A percentile compares a stretch with the other conserved stretches of the same genome.
Evolutionary conservation across 2,329 filamentous ascomycete species (phyloP).

Genomic region (Truncatella angustata): DNA sequence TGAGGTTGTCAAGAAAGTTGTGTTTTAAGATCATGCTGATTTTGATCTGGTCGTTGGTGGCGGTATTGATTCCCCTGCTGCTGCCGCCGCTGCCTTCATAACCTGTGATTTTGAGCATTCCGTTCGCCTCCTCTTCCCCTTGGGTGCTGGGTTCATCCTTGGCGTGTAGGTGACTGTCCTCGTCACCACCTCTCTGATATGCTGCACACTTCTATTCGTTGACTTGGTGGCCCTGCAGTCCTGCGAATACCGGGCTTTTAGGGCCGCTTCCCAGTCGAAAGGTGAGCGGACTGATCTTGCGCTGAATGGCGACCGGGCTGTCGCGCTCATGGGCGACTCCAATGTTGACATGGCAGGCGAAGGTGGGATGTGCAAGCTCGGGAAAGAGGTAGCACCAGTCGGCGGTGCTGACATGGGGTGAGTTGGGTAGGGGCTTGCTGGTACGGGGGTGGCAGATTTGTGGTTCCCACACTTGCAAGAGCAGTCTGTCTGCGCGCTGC

Average conservation of each 20-base stretch:
- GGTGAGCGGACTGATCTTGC: constrained; percentile 65
- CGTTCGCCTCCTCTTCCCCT: constrained; percentile 83
- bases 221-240: constrained; percentile 51
- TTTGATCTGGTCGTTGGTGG: constrained; percentile 20
- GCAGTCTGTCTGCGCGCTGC: constrained; percentile 53
- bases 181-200: constrained; percentile 89
- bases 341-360: constrained; percentile 67
- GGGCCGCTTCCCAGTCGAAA: constrained; percentile 74
- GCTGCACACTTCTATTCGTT: constrained; percentile 60
- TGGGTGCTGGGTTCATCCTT: constrained; percentile 80
- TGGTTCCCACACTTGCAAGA: constrained; percentile 55
- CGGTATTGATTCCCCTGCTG: constrained; percentile 6
- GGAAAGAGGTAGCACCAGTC: constrained; percentile 58
- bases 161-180: constrained; percentile 89
- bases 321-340: constrained; percentile 68
- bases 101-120: constrained; percentile 24
- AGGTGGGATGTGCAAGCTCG: constrained; percentile 73
- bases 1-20: constrained; percentile 9
- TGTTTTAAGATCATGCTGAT: constrained; percentile 18
- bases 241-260: constrained; percentile 65
- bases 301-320: constrained; percentile 71
- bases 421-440: constrained; percentile 51
- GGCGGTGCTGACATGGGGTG: constrained; percentile 60
- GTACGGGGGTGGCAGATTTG: constrained; percentile 45
- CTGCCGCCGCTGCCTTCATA: constrained; percentile 8